These are phyloP conservation scores for Apophysomyces trapeziformis DNA, from an alignment of 371 early-diverging fungal species.

Conservation along the genomic window DNA sequence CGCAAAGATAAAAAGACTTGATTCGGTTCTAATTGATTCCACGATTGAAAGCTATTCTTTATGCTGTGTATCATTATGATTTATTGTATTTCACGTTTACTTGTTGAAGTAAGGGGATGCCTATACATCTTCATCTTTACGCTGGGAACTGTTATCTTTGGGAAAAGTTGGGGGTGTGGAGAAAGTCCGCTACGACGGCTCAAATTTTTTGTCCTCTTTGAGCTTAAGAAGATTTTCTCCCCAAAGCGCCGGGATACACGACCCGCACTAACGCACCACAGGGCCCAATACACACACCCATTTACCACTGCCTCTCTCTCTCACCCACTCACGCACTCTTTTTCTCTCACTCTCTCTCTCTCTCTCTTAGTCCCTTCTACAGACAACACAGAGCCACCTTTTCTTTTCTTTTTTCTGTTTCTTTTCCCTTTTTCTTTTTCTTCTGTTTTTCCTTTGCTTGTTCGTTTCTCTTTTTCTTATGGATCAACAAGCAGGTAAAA, in stretches of 20 bases:
- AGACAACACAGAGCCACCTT: neutral
- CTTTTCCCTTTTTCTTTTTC: neutral
- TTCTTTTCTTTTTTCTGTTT: slow-evolving; percentile 12
- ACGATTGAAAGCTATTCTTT: no score
- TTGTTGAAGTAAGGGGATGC: neutral
- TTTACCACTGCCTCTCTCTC: no score
- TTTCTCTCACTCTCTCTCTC: no score
- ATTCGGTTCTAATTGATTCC: no score
- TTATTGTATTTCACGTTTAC: neutral
- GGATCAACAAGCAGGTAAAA: slow-evolving; percentile 9
- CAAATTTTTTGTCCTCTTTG: neutral
- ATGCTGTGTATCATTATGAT: slow-evolving; percentile 2
- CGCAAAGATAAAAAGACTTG: neutral
- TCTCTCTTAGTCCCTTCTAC: no score
- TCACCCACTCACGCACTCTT: no score
- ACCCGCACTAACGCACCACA: no score
- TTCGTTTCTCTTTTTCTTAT: neutral
- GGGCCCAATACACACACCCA: no score
- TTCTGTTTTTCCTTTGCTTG: neutral
- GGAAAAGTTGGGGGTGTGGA: slow-evolving; percentile 8
- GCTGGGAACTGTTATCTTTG: no score
- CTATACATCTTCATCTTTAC: no score
- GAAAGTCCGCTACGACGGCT: neutral
- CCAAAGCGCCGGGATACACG: slow-evolving; percentile 5
- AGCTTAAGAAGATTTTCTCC: slow-evolving; percentile 1